phyloP scores from a whole-genome alignment of 2,329 filamentous ascomycete genomes.

The Talaromyces sp. region DNA sequence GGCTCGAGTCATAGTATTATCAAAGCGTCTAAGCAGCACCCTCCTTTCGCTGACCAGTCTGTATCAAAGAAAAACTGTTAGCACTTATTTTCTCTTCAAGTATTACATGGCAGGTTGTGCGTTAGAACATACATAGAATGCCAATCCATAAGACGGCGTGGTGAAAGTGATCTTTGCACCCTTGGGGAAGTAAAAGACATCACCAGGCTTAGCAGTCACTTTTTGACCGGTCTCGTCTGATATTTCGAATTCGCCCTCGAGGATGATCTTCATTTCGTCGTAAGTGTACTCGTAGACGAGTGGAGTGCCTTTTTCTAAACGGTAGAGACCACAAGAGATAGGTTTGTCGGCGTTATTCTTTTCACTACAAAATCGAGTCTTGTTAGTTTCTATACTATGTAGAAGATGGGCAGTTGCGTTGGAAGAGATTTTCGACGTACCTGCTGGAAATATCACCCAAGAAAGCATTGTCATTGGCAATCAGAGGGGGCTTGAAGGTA shows the following conservation, averaged over 20 bases:
- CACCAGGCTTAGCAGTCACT: constrained; percentile 60
- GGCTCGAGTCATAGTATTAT: background rate
- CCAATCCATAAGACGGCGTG: constrained; percentile 60
- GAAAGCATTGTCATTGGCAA: constrained; percentile 67
- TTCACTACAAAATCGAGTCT: constrained; percentile 41
- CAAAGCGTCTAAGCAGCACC: constrained; percentile 26
- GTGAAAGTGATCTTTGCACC: constrained; percentile 66
- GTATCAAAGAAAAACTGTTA: background rate
- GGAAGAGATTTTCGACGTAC: constrained; percentile 31
- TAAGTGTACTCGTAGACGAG: constrained; percentile 69
- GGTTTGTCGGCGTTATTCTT: constrained; percentile 58
- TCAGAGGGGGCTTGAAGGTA: constrained; percentile 62
- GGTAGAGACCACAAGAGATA: constrained; percentile 64
- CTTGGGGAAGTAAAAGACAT: constrained; percentile 69
- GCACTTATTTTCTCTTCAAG: background rate
- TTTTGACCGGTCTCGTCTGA: constrained; percentile 61
- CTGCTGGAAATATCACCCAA: constrained; percentile 62
- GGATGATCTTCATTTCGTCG: constrained; percentile 72
- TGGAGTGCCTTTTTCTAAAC: constrained; percentile 65
- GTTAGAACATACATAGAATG: constrained; percentile 51
- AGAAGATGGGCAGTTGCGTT: background rate
- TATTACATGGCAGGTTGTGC: background rate
- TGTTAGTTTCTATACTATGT: background rate
- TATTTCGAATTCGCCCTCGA: constrained; percentile 67
- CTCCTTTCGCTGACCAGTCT: constrained; percentile 31